Base-by-base conservation (phyloP, 1,139 yeast species). In the Kodamaea alishanica region DNA sequence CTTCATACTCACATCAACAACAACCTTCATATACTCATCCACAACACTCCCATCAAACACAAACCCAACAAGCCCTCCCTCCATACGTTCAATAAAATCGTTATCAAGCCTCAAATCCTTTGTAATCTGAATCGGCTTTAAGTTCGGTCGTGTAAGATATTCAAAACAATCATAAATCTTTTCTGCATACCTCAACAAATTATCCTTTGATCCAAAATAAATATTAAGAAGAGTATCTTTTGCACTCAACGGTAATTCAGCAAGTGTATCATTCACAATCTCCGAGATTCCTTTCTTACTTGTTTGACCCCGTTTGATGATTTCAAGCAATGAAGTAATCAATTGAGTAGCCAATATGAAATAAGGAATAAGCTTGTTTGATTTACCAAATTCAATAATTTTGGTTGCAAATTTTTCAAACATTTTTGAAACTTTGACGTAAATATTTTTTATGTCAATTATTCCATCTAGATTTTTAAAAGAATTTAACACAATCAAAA, bases 161-260 rank as follows among this genome's bases (percentile, higher is more conserved):
- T 46, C 48, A 37, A 65, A 55, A 10, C 65, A 51, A 26, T 54
- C 65, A 59, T 62, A 60, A 2, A 63, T 40, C 38, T 55, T 59
- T 27, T 52, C 59, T 8, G 55, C 42, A 39, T 66, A 65, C 30
- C 54, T 42, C 6, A 45, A 41, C 38, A 63, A 50, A 32, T 58
- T 58, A n/a, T 58, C 63, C 35, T 46, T 46, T 27, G 66, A 60
- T 1, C 71, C 72, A 47, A 62, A 65, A 41, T 51, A 58, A 10
- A 44, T 36, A 36, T 61, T 50, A n/a, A n/a, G n/a, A n/a, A n/a
- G n/a, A n/a, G n/a, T n/a, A n/a, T n/a, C n/a, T n/a, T n/a, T n/a
- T n/a, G n/a, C n/a, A n/a, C n/a, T n/a, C n/a, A n/a, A n/a, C n/a
- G n/a, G n/a, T n/a, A n/a, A n/a, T n/a, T n/a, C n/a, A n/a, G n/a